Evolutionary conservation across 2,329 filamentous ascomycete genomes (phyloP).

Genomic region (Grosmannia serpens): DNA sequence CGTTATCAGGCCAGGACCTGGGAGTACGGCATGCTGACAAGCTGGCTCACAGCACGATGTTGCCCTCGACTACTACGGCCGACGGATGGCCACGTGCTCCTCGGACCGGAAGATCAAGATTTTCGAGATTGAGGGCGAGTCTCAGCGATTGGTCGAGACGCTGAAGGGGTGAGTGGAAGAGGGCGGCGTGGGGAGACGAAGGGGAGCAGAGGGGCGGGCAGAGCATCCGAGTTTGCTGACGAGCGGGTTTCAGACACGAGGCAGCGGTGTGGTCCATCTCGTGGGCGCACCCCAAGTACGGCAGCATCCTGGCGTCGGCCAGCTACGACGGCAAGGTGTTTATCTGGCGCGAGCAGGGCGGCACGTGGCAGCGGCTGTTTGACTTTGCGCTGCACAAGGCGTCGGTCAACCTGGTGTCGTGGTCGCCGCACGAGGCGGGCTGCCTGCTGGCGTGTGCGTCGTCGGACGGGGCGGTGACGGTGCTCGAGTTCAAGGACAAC

Average conservation of each 20-base stretch:
- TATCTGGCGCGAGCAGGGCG: slow-evolving; percentile 87
- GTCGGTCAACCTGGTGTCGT: slow-evolving; percentile 90
- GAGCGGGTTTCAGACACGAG: slow-evolving; percentile 57
- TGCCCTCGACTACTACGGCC: slow-evolving; percentile 95
- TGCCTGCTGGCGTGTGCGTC: slow-evolving; percentile 91
- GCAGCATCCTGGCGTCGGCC: slow-evolving; percentile 90
- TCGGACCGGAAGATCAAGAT: slow-evolving; percentile 99
- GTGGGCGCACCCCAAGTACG: slow-evolving; percentile 97
- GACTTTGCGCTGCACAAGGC: slow-evolving; percentile 91
- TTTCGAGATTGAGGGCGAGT: slow-evolving; percentile 91
- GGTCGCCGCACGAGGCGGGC: slow-evolving; percentile 93
- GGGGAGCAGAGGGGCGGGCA: background rate
- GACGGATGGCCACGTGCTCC: slow-evolving; percentile 90
- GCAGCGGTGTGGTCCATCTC: slow-evolving; percentile 96
- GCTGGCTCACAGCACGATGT: slow-evolving; percentile 66
- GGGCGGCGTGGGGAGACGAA: background rate
- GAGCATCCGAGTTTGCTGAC: background rate
- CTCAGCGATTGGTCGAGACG: slow-evolving; percentile 81
- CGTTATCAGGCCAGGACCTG: background rate
- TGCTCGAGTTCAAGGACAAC: slow-evolving; percentile 89
- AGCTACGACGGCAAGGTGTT: slow-evolving; percentile 97
- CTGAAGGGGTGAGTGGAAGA: slow-evolving; percentile 64
- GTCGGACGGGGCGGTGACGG: slow-evolving; percentile 84
- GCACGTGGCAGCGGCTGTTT: slow-evolving; percentile 75
- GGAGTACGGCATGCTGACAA: slow-evolving; percentile 5